Percentiles rank a stretch among this genome's conserved stretches.
These are phyloP conservation scores for Tuber umbilicatum DNA, from an alignment of 495 filamentous ascomycete species.

Conservation along the genomic window DNA sequence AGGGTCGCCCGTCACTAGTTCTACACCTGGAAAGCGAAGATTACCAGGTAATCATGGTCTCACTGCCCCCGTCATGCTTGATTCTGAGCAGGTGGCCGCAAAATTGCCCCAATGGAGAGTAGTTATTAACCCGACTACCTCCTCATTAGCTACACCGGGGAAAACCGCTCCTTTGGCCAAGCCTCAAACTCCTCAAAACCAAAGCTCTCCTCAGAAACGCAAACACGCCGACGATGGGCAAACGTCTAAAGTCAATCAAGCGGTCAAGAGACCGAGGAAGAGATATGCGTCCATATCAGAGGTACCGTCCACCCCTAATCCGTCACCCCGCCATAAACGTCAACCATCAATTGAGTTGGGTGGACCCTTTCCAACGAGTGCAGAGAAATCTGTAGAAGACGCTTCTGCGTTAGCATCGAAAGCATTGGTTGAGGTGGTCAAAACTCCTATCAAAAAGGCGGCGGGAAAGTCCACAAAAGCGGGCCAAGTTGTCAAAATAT, in stretches of 20 bases:
- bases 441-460: background rate
- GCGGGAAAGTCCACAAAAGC: background rate
- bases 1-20: background rate
- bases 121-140: background rate
- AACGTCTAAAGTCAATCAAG: background rate
- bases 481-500: background rate
- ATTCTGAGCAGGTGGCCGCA: background rate
- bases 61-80: background rate
- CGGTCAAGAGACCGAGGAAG: background rate
- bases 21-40: background rate
- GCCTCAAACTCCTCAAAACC: background rate
- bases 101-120: slow-evolving; percentile 1
- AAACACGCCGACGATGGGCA: background rate
- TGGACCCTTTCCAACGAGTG: background rate
- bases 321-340: background rate
- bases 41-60: background rate
- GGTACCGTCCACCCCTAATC: background rate
- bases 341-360: background rate
- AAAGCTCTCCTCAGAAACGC: background rate
- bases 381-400: background rate
- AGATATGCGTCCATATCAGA: background rate
- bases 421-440: background rate
- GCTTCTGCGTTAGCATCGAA: background rate
- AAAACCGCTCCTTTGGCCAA: background rate
- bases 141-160: background rate